Evolutionary conservation across 2,329 filamentous ascomycete genomes (phyloP).

Genomic region (Emydomyces testavorans): DNA sequence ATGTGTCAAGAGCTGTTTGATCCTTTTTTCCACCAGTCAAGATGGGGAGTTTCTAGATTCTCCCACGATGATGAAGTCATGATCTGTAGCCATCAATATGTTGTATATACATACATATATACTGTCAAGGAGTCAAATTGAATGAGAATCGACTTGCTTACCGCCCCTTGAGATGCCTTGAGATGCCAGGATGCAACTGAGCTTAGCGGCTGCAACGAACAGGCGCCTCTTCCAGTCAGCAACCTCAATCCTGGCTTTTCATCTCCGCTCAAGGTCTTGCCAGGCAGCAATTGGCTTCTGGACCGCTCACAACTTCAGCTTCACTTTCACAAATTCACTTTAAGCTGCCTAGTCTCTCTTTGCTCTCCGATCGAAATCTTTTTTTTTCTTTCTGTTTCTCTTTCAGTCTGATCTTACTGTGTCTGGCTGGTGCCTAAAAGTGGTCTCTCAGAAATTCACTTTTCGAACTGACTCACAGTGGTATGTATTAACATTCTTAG

Average conservation of each 20-base stretch:
- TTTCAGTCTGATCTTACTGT: slow-evolving; percentile 4
- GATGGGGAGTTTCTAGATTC: not conserved
- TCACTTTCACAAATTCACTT: not conserved
- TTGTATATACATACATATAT: too few relatives aligned
- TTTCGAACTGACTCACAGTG: slow-evolving; percentile 2
- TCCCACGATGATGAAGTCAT: not conserved
- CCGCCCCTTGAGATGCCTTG: slow-evolving; percentile 2
- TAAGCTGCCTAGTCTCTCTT: not conserved
- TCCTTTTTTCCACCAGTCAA: slow-evolving; percentile 9
- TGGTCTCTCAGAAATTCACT: not conserved
- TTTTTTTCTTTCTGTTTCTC: not conserved
- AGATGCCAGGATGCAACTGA: too few relatives aligned
- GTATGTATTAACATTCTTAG: too few relatives aligned
- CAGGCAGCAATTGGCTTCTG: slow-evolving; percentile 12
- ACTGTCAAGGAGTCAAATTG: too few relatives aligned
- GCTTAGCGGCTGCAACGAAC: too few relatives aligned
- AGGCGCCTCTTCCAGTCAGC: too few relatives aligned
- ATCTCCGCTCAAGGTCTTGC: not conserved
- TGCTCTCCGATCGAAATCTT: not conserved
- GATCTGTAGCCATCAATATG: not conserved
- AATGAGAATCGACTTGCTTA: not conserved
- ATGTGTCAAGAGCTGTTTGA: slow-evolving; percentile 12
- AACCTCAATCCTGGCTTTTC: not conserved
- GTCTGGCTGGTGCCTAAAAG: slow-evolving; percentile 5
- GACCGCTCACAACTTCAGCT: slow-evolving; percentile 2